Evolutionary conservation across 2,329 filamentous ascomycete genomes (phyloP).

Genomic region (Cephalotrichum gorgonifer): DNA sequence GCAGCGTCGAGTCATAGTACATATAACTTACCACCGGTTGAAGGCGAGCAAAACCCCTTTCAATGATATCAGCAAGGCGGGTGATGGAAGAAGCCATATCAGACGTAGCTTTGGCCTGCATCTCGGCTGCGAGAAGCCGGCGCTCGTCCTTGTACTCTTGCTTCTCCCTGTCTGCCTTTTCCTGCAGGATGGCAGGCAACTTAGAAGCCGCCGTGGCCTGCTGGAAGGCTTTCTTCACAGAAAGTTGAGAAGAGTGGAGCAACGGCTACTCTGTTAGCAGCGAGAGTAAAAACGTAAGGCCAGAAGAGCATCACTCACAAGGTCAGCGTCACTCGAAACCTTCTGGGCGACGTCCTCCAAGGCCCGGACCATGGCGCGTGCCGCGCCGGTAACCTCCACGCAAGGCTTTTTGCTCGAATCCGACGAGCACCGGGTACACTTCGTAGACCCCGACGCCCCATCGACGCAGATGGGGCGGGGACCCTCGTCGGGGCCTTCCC

Average conservation of each 20-base stretch:
- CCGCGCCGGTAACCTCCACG: neutral
- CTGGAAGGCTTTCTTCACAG: neutral
- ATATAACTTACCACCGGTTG: neutral
- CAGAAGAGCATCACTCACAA: neutral
- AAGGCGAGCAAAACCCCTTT: neutral
- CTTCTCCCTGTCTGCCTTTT: neutral
- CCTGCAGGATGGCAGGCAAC: neutral
- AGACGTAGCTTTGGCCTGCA: neutral
- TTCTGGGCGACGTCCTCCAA: neutral
- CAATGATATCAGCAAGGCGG: neutral
- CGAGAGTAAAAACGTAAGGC: neutral
- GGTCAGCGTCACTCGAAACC: neutral
- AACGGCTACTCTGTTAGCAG: neutral
- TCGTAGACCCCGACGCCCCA: neutral
- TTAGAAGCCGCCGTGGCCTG: neutral
- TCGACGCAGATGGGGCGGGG: neutral
- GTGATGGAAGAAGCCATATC: neutral
- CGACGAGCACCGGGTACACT: neutral
- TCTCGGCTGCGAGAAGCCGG: neutral
- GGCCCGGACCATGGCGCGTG: neutral
- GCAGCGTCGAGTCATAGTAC: neutral
- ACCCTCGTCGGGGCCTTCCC: slow-evolving; percentile 8
- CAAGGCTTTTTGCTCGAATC: neutral
- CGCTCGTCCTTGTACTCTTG: neutral
- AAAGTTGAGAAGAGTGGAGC: neutral